phyloP scores from a whole-genome alignment of 306 rosid species.

The Rubus idaeus region DNA sequence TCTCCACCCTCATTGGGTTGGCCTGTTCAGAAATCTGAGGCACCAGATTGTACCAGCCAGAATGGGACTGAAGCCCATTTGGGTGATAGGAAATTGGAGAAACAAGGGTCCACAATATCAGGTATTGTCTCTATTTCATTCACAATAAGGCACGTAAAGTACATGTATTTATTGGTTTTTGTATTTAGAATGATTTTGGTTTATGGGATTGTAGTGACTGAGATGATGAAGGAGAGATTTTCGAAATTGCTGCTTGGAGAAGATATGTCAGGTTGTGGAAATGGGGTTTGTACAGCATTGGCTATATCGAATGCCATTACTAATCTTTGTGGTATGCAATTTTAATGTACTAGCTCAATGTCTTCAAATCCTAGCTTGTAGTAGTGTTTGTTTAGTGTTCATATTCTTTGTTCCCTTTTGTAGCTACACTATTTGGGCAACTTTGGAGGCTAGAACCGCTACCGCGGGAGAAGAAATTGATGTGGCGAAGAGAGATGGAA shows the following conservation, averaged over 20 bases:
- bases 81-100: constrained; percentile 48
- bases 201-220: constrained; percentile 49
- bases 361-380: background rate
- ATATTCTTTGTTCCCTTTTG: constrained; percentile 17
- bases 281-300: constrained; percentile 85
- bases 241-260: constrained; percentile 92
- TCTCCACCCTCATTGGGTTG: constrained; percentile 66
- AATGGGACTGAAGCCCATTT: constrained; percentile 34
- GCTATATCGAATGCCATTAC: constrained; percentile 93
- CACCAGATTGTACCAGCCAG: constrained; percentile 34
- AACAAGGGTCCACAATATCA: constrained; percentile 49
- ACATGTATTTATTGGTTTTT: background rate
- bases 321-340: constrained; percentile 71
- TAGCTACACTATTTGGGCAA: constrained; percentile 86
- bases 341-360: background rate
- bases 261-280: constrained; percentile 97
- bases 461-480: constrained; percentile 53
- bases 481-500: constrained; percentile 92
- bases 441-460: constrained; percentile 87
- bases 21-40: constrained; percentile 49
- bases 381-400: background rate
- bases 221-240: constrained; percentile 94
- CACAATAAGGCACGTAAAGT: background rate
- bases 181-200: constrained; percentile 34
- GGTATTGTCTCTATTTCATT: constrained; percentile 41